Evolutionary conservation across 352 stramenopile genomes (phyloP).

Genomic region (Pseudoperonospora humuli): DNA sequence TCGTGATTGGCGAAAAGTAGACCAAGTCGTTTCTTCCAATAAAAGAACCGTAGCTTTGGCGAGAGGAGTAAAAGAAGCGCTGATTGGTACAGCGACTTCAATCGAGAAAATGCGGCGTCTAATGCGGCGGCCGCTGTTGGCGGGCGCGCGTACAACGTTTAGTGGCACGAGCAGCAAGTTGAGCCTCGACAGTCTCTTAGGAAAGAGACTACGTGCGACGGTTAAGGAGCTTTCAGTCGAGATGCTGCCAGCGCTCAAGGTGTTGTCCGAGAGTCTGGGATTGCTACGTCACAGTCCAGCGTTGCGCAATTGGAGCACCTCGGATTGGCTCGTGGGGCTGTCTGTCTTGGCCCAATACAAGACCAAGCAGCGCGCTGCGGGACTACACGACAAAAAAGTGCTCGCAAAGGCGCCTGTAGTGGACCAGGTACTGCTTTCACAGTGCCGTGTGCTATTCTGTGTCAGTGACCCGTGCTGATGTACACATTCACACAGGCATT

Average conservation of each 20-base stretch:
- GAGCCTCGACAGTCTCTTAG: conserved; percentile 18
- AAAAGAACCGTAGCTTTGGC: background rate
- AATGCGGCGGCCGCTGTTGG: background rate
- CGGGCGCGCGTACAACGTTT: conserved; percentile 1
- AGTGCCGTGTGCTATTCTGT: background rate
- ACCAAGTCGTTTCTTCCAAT: background rate
- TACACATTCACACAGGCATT: conserved; percentile 7
- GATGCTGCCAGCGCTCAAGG: conserved; percentile 64
- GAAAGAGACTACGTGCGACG: conserved; percentile 18
- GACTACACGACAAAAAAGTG: conserved; percentile 20
- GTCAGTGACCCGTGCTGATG: background rate
- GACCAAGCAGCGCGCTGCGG: conserved; percentile 26
- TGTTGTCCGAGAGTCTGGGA: conserved; percentile 62
- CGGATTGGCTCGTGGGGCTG: conserved; percentile 76
- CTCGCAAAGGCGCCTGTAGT: conserved; percentile 21
- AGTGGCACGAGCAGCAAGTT: background rate
- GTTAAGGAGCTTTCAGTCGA: conserved; percentile 44
- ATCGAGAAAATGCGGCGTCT: conserved; percentile 9
- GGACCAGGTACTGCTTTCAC: conserved; percentile 16
- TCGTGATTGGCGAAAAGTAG: background rate
- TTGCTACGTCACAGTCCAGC: conserved; percentile 49
- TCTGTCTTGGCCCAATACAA: conserved; percentile 71
- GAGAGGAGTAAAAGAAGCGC: background rate
- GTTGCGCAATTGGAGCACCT: conserved; percentile 60
- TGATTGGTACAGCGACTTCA: background rate